Evolutionary conservation across 768 basidiomycete species (phyloP), one percentile per base, ranked within the genome.

Genomic region (Nidularia sp.): DNA sequence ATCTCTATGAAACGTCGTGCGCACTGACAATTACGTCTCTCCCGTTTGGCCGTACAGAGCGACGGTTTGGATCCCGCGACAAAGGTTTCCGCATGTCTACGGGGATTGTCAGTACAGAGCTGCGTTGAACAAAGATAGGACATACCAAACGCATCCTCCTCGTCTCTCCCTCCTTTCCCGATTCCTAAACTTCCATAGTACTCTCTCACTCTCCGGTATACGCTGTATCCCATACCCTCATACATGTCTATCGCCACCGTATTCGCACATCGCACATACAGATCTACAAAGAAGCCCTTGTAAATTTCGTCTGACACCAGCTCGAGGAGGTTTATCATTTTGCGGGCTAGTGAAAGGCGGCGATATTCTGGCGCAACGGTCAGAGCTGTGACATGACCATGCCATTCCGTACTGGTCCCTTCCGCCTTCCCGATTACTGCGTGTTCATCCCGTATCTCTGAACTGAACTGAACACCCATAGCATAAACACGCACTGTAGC

Each of bases 311-410:
- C 87, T 1, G 91, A 92, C 6, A 93, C 86, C 59, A 80, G 76
- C 67, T 98, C 96, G 44, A 99, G 86, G 46, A 90, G 75, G 55
- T 74, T 65, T 83, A 96, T 92, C 82, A 98, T 87, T 65, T 82
- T 85, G 59, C 85, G 82, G 0, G 93, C 96, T 44, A 98, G 84
- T 1, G 84, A 84, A 2, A 98, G 80, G 2, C 90, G 86, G 41
- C 97, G 88, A 68, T 92, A 97, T 60, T 91, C 86, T 9, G 97
- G 97, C 0, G 94, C 90, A 50, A 99, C 93, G 4, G 94, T 93
- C 47, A 99, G 75, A 0, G 95, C 95, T 0, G 96, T 98, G 61
- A 98, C 86, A 62, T 98, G 97, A 0, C 93, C 96, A 61, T 94
- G 93, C 84, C 89, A 93, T 61, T 95, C 93, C 1, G 68, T 53